phyloP scores from a whole-genome alignment of 768 basidiomycete species.

The Podaxis carcinomalis region DNA sequence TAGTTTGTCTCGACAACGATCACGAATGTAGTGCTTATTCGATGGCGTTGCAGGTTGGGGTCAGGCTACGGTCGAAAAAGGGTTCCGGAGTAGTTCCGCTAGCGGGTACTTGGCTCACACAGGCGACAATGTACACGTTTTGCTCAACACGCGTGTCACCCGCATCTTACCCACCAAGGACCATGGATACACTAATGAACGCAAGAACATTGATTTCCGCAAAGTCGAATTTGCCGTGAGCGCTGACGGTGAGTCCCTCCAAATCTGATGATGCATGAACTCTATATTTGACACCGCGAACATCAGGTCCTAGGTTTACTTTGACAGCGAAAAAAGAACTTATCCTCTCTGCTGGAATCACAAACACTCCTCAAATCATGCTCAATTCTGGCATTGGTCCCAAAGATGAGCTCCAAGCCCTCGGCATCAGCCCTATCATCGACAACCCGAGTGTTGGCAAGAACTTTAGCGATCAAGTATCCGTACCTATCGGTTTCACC shows the following conservation, averaged over 20 bases:
- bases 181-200: background rate
- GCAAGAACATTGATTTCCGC: slow-evolving; percentile 1
- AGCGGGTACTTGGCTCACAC: slow-evolving; percentile 18
- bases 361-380: slow-evolving; percentile 18
- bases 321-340: slow-evolving; percentile 16
- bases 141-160: background rate
- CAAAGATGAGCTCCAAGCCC: slow-evolving; percentile 4
- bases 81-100: slow-evolving; percentile 20
- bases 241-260: background rate
- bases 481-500: background rate
- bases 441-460: slow-evolving; percentile 18
- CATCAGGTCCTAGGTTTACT: background rate
- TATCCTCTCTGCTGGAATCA: slow-evolving; percentile 16
- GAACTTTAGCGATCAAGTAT: slow-evolving; percentile 14
- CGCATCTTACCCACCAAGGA: slow-evolving; percentile 20
- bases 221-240: slow-evolving; percentile 8
- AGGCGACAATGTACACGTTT: slow-evolving; percentile 25
- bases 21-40: background rate
- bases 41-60: slow-evolving; percentile 14
- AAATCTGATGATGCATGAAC: background rate
- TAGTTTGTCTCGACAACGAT: background rate
- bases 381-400: slow-evolving; percentile 20
- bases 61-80: slow-evolving; percentile 18
- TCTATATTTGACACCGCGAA: no score
- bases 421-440: slow-evolving; percentile 11